Evolutionary conservation across 805 yeast genomes (phyloP).

Genomic region (Candida corydali): DNA sequence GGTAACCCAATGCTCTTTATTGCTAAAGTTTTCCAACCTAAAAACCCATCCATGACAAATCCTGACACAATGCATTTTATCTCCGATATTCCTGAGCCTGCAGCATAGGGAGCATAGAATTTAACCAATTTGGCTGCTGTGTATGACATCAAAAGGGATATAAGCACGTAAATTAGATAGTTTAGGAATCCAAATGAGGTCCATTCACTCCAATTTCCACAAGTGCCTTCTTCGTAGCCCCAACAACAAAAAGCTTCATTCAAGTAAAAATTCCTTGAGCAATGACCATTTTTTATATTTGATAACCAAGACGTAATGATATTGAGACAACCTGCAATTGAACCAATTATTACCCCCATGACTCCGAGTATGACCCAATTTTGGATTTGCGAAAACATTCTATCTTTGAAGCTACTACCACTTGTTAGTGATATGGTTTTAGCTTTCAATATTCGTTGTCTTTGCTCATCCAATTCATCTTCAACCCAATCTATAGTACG

Average conservation of each 20-base stretch:
- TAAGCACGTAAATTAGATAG: conserved; percentile 54
- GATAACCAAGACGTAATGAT: conserved; percentile 85
- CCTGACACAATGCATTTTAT: conserved; percentile 94
- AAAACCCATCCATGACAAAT: conserved; percentile 71
- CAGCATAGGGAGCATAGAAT: conserved; percentile 79
- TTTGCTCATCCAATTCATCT: conserved; percentile 52
- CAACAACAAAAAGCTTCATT: conserved; percentile 81
- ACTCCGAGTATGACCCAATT: conserved; percentile 72
- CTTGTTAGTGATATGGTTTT: conserved; percentile 10
- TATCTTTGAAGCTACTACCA: conserved; percentile 15
- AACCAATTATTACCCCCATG: conserved; percentile 76
- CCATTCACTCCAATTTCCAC: conserved; percentile 73
- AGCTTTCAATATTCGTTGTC: conserved; percentile 20
- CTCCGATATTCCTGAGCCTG: conserved; percentile 97
- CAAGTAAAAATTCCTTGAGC: conserved; percentile 64
- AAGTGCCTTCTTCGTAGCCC: conserved; percentile 48
- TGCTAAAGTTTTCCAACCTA: conserved; percentile 65
- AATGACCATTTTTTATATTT: conserved; percentile 73
- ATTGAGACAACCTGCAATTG: conserved; percentile 77
- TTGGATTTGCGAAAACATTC: conserved; percentile 37
- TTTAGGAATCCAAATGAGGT: conserved; percentile 39
- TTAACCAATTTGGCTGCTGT: conserved; percentile 67
- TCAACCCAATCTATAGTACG: conserved; percentile 69
- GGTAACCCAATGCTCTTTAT: conserved; percentile 83
- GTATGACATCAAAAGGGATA: conserved; percentile 60